phyloP scores from a whole-genome alignment of 108 stramenopile genomes.

The Fistulifera pelliculosa region DNA sequence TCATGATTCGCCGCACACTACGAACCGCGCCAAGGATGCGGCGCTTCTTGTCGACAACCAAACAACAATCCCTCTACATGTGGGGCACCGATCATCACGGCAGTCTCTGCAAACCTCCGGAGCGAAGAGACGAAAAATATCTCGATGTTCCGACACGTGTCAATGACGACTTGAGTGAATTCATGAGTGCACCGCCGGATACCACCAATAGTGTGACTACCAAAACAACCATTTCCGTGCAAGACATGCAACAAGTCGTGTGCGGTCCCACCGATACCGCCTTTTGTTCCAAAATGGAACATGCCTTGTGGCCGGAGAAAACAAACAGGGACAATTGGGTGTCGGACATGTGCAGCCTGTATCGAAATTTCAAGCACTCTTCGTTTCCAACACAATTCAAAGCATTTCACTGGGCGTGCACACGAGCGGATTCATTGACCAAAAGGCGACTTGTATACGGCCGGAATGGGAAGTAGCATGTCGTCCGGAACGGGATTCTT shows the following conservation, averaged over 20 bases:
- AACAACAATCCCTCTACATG: constrained; percentile 26
- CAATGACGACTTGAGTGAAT: no score
- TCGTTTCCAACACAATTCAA: constrained; percentile 11
- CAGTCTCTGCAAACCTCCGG: constrained; percentile 10
- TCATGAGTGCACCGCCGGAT: no score
- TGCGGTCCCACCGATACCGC: constrained; percentile 69
- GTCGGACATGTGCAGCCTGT: constrained; percentile 35
- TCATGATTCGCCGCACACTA: no score
- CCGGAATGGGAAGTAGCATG: constrained; percentile 61
- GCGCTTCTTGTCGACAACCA: no score
- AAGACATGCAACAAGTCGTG: constrained; percentile 12
- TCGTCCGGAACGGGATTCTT: constrained; percentile 57
- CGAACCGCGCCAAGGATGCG: no score
- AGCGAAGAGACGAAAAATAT: not conserved
- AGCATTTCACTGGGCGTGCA: constrained; percentile 44
- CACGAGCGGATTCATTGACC: constrained; percentile 44
- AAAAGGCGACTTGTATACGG: constrained; percentile 67
- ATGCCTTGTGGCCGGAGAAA: constrained; percentile 51
- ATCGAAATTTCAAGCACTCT: constrained; percentile 3
- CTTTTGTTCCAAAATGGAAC: constrained; percentile 34
- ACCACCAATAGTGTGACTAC: no score
- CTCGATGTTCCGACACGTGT: not conserved
- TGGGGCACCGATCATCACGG: constrained; percentile 42
- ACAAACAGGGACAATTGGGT: constrained; percentile 73
- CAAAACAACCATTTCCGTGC: no score